These are phyloP conservation scores for Scalesia atractyloides DNA, from an alignment of 129 eudicot species.

Conservation along the genomic window DNA sequence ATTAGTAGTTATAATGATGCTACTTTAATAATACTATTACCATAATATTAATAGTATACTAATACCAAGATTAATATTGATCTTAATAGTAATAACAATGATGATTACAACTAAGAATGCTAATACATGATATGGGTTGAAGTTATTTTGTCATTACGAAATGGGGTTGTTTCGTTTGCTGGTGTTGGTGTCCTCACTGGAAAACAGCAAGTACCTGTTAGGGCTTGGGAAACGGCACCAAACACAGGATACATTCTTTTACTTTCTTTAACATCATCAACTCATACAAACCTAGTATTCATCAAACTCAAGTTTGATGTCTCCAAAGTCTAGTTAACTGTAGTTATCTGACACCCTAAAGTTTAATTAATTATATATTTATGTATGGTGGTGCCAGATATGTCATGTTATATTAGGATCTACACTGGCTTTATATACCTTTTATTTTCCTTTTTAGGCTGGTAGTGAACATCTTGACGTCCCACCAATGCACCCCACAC, in stretches of 20 bases:
- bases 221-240: conserved; percentile 8
- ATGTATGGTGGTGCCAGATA: background rate
- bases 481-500: conserved; percentile 25
- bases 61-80: too few relatives aligned
- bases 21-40: too few relatives aligned
- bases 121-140: background rate
- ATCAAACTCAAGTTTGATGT: conserved; percentile 16
- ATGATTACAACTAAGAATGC: background rate
- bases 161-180: background rate
- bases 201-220: conserved; percentile 9
- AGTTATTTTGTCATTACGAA: background rate
- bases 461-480: conserved; percentile 20
- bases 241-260: conserved; percentile 4
- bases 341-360: background rate
- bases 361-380: background rate
- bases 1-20: too few relatives aligned
- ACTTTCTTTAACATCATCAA: background rate
- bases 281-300: conserved; percentile 22
- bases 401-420: conserved; percentile 16
- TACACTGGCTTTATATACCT: conserved; percentile 6
- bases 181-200: background rate
- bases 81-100: too few relatives aligned
- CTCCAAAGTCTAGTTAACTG: conserved; percentile 3
- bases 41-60: too few relatives aligned
- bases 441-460: conserved; percentile 27